Evolutionary conservation across 371 early-diverging fungal genomes (phyloP), one percentile per base, ranked within the genome.

Genomic region (Zopfochytrium polystomum): DNA sequence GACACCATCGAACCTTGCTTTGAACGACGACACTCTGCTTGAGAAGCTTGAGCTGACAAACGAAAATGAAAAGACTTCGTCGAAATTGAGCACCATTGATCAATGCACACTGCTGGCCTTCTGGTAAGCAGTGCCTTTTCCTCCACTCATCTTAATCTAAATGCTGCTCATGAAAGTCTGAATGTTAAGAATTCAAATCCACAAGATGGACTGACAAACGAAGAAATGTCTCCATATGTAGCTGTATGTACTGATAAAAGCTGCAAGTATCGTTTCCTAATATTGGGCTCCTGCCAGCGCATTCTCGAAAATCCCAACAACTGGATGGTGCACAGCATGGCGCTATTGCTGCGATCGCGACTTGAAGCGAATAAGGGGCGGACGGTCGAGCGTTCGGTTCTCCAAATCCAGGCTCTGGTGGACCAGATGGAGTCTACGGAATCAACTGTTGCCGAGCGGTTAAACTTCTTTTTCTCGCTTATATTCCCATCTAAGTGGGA

Each of bases 241-340:
- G 58, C 65, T 29, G 70, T 70, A 58, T n/a, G n/a, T n/a, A n/a
- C n/a, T n/a, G n/a, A n/a, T n/a, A n/a, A n/a, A n/a, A n/a, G n/a
- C n/a, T n/a, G n/a, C n/a, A n/a, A n/a, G n/a, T n/a, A n/a, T n/a
- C n/a, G n/a, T 3, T 7, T 7, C 23, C 5, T 48, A 38, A 45
- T 53, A 22, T 7, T 32, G 33, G 9, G 1, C 56, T 34, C 3
- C 52, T 45, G 48, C 3, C 74, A 85, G 51, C 87, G 96, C 55
- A 92, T 95, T 15, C 74, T 95, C 32, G 91, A 90, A 64, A 87
- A 92, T 62, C 86, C 95, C 34, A 90, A 90, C 76, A 96, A 97
- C 79, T 97, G 96, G 96, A 90, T 90, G 77, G 91, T 97, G 11
- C 89, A 95, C 76, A 91, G 96, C 20, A 91, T 93, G 91, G 95